Conservation (phyloP, 768 basidiomycete species). For the Gautieria morchelliformis region DNA sequence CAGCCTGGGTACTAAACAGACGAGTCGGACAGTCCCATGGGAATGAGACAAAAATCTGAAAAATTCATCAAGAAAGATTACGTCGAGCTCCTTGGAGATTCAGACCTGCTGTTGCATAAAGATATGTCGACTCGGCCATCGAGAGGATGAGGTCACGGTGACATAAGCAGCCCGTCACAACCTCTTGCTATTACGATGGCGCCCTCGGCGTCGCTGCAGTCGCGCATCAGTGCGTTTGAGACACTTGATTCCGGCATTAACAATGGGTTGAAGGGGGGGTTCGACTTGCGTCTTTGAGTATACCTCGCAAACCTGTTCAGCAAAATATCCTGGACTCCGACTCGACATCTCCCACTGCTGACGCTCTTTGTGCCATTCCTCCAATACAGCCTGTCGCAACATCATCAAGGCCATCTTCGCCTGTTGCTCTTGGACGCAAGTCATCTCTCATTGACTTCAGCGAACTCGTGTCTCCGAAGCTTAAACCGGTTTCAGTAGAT, state of each 20-base stretch:
- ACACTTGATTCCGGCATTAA: slow-evolving; percentile 21
- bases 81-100: background rate
- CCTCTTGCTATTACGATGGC: slow-evolving; percentile 2
- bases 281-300: background rate
- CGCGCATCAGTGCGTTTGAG: slow-evolving; percentile 59
- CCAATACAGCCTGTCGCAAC: slow-evolving; percentile 22
- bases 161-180: background rate
- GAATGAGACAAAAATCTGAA: slow-evolving; percentile 81
- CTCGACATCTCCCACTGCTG: slow-evolving; percentile 40
- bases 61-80: background rate
- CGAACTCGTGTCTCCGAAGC: slow-evolving; percentile 5
- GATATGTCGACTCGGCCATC: slow-evolving; percentile 27
- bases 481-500: background rate
- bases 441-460: slow-evolving; percentile 56
- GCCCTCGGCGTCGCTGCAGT: slow-evolving; percentile 41
- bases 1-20: slow-evolving; percentile 37
- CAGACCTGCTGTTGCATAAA: slow-evolving; percentile 71
- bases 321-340: slow-evolving; percentile 32
- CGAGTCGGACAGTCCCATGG: slow-evolving; percentile 66
- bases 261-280: background rate
- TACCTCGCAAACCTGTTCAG: background rate
- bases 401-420: slow-evolving; percentile 27
- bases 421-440: slow-evolving; percentile 32
- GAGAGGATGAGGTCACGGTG: background rate
- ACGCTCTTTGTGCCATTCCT: slow-evolving; percentile 31